phyloP scores from a whole-genome alignment of 345 rosid genomes.

The Dipteronia dyeriana region DNA sequence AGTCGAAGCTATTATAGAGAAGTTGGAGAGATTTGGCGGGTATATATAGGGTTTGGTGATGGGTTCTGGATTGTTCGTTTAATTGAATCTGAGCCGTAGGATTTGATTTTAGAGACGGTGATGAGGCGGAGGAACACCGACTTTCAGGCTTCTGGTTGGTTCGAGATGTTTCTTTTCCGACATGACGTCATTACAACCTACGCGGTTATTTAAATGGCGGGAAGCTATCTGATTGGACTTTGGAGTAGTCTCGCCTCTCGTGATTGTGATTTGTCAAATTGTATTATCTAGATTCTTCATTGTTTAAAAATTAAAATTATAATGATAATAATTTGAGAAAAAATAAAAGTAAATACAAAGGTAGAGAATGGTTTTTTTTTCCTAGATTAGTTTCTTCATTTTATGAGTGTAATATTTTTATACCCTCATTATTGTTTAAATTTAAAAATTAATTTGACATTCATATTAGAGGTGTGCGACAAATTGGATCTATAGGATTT shows the following conservation, averaged over 20 bases:
- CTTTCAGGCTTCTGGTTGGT: conserved; percentile 12
- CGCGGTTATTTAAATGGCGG: not conserved
- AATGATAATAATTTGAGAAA: no score
- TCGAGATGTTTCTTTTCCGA: not conserved
- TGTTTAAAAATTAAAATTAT: no score
- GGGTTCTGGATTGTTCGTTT: conserved; percentile 31
- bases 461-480: no score
- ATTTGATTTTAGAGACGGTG: not conserved
- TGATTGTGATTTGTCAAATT: not conserved
- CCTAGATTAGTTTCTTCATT: no score
- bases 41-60: not conserved
- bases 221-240: not conserved
- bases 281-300: no score
- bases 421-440: no score
- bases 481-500: no score
- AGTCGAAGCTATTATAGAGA: not conserved
- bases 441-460: no score
- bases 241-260: not conserved
- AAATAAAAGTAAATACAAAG: no score
- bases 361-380: no score
- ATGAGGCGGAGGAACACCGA: not conserved
- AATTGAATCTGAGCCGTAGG: conserved; percentile 12
- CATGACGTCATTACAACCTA: not conserved
- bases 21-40: not conserved
- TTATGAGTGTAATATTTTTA: no score